A percentile compares a stretch with the other conserved stretches of the same genome.
Conservation (phyloP, 2,329 filamentous ascomycete genomes). For the Rhinocladiella similis region DNA sequence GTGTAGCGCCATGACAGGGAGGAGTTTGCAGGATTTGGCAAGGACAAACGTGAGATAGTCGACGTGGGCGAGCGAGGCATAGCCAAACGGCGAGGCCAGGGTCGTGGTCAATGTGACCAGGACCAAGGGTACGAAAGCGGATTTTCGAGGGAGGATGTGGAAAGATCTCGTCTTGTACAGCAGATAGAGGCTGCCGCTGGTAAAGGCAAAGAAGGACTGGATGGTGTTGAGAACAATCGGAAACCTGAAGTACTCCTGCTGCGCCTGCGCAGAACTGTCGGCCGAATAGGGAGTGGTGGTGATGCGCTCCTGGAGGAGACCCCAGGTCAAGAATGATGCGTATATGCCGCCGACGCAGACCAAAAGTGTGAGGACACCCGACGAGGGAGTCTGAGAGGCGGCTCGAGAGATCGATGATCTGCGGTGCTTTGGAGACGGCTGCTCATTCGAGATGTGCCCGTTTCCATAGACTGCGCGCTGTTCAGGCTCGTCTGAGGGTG, state of each 20-base stretch:
- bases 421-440: neutral
- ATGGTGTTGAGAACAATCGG: slow-evolving; percentile 95
- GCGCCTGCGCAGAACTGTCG: slow-evolving; percentile 44
- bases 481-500: slow-evolving; percentile 35
- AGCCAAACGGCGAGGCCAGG: slow-evolving; percentile 92
- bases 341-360: slow-evolving; percentile 95
- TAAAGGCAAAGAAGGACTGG: slow-evolving; percentile 84
- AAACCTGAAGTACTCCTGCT: slow-evolving; percentile 78
- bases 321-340: slow-evolving; percentile 94
- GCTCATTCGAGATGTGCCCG: slow-evolving; percentile 31
- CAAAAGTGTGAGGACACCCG: slow-evolving; percentile 70
- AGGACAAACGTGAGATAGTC: slow-evolving; percentile 98
- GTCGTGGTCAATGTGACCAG: slow-evolving; percentile 86
- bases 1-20: slow-evolving; percentile 98
- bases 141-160: slow-evolving; percentile 70
- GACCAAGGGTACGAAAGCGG: slow-evolving; percentile 74
- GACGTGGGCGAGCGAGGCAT: slow-evolving; percentile 86
- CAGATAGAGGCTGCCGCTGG: slow-evolving; percentile 81
- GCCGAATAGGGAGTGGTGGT: slow-evolving; percentile 79
- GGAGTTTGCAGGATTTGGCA: slow-evolving; percentile 93
- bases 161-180: slow-evolving; percentile 59
- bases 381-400: slow-evolving; percentile 26
- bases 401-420: neutral
- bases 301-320: slow-evolving; percentile 92
- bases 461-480: slow-evolving; percentile 34